phyloP scores from a whole-genome alignment of 2,329 filamentous ascomycete genomes.

The Zalaria sp. region DNA sequence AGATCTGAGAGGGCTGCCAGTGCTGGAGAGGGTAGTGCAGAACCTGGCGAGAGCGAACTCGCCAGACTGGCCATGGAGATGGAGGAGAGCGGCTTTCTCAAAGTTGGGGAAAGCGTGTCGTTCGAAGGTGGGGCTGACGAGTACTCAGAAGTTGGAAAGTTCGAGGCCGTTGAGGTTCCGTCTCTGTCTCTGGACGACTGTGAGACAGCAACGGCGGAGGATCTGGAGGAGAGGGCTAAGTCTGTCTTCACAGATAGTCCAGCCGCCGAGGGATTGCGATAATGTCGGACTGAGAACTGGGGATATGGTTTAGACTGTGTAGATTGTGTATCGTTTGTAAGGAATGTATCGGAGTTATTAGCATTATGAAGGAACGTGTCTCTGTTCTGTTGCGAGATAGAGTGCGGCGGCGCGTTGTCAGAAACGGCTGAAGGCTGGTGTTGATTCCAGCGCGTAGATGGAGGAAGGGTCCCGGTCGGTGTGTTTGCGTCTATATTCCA shows the following conservation, averaged over 20 bases:
- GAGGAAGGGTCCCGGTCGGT: conserved; percentile 2
- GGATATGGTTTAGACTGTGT: too few species aligned
- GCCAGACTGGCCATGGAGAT: conserved; percentile 3
- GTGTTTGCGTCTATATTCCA: conserved; percentile 3
- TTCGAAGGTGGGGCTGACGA: neutral
- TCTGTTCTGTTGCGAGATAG: too few species aligned
- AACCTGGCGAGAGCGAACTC: conserved; percentile 16
- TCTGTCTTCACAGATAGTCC: too few species aligned
- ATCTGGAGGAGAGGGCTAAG: too few species aligned
- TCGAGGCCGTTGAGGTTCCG: neutral
- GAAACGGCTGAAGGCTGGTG: conserved; percentile 2
- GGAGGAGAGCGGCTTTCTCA: conserved; percentile 3
- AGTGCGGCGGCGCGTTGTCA: too few species aligned
- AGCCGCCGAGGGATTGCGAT: too few species aligned
- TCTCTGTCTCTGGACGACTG: conserved; percentile 2
- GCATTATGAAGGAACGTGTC: too few species aligned
- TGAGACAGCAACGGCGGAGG: neutral
- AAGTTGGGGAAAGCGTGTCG: neutral
- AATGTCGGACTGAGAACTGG: too few species aligned
- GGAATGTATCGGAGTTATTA: too few species aligned
- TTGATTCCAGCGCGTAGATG: neutral
- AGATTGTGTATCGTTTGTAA: too few species aligned
- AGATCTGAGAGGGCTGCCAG: conserved; percentile 34
- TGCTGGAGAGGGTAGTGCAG: conserved; percentile 31
- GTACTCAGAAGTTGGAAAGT: neutral